These are phyloP conservation scores for Cordyceps militaris DNA, from an alignment of 2,329 filamentous ascomycete genomes.

Conservation along the genomic window DNA sequence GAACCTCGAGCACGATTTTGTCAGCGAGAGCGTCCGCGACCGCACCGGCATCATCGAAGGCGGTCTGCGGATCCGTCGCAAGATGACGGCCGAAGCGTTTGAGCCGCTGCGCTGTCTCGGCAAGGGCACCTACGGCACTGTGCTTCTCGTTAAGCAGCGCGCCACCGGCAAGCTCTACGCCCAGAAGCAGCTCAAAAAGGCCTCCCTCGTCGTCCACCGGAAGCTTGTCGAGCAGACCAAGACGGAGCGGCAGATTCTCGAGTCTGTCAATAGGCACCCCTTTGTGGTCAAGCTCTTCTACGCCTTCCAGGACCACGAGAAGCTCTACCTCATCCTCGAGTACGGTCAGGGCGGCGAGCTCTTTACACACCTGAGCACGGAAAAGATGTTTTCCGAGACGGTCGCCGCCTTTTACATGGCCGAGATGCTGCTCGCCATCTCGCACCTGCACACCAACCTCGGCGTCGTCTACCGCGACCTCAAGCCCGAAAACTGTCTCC, in stretches of 20 bases:
- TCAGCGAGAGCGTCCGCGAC: constrained; percentile 56
- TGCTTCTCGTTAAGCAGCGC: constrained; percentile 85
- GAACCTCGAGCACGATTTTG: constrained; percentile 74
- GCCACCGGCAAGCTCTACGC: constrained; percentile 84
- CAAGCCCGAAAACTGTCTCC: constrained; percentile 94
- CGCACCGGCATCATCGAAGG: constrained; percentile 39
- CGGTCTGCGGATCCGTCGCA: constrained; percentile 54
- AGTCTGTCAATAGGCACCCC: constrained; percentile 91
- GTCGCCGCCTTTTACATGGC: constrained; percentile 97
- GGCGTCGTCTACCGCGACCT: constrained; percentile 95
- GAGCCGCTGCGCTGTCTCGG: constrained; percentile 85
- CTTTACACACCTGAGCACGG: constrained; percentile 87
- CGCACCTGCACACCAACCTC: constrained; percentile 84
- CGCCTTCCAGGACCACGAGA: constrained; percentile 96
- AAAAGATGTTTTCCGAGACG: constrained; percentile 90
- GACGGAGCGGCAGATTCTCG: constrained; percentile 89
- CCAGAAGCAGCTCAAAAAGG: constrained; percentile 98
- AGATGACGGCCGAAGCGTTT: constrained; percentile 91
- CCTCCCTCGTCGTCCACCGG: constrained; percentile 90
- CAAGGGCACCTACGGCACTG: constrained; percentile 93
- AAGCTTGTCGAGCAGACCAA: constrained; percentile 95
- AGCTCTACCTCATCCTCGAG: constrained; percentile 93
- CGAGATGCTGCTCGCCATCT: constrained; percentile 89
- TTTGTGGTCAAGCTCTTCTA: constrained; percentile 99
- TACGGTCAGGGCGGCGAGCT: constrained; percentile 96